Conservation (phyloP, 1,284 basidiomycete genomes). For the Earliella scabrosa region DNA sequence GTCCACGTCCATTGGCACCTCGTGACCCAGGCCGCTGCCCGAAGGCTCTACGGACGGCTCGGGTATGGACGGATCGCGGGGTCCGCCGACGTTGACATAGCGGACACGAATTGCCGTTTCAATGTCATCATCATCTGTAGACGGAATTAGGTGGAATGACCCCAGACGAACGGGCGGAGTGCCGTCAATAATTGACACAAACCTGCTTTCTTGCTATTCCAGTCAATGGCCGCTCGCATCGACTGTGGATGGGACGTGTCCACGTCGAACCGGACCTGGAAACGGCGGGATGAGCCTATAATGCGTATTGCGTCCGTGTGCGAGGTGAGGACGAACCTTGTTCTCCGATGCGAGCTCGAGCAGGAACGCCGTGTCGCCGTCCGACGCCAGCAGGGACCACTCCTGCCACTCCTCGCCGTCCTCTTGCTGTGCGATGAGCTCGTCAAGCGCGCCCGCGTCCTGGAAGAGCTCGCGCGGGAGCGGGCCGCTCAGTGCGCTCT, state of each 20-base stretch:
- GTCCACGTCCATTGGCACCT: no score
- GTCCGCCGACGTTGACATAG: slow-evolving; percentile 35
- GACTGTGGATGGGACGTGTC: slow-evolving; percentile 64
- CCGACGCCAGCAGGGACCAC: slow-evolving; percentile 73
- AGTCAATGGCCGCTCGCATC: slow-evolving; percentile 62
- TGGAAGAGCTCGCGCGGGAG: slow-evolving; percentile 66
- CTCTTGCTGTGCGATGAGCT: slow-evolving; percentile 39
- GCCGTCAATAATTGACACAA: no score
- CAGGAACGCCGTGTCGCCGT: slow-evolving; percentile 76
- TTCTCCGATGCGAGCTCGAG: slow-evolving; percentile 73
- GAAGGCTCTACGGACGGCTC: slow-evolving; percentile 14
- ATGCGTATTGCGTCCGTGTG: background rate
- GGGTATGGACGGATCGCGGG: slow-evolving; percentile 2
- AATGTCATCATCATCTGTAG: slow-evolving; percentile 77
- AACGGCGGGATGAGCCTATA: background rate
- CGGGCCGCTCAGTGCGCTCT: slow-evolving; percentile 68
- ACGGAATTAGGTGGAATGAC: background rate
- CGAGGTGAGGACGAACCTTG: slow-evolving; percentile 52
- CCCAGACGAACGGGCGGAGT: background rate
- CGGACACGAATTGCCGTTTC: slow-evolving; percentile 64
- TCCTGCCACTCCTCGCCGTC: slow-evolving; percentile 59
- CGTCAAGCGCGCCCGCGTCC: slow-evolving; percentile 69
- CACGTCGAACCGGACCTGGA: slow-evolving; percentile 67
- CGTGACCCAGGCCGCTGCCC: background rate
- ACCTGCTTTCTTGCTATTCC: slow-evolving; percentile 88